Base-by-base conservation (phyloP, 2,329 filamentous ascomycete genomes). In the Trichoderma gracile region DNA sequence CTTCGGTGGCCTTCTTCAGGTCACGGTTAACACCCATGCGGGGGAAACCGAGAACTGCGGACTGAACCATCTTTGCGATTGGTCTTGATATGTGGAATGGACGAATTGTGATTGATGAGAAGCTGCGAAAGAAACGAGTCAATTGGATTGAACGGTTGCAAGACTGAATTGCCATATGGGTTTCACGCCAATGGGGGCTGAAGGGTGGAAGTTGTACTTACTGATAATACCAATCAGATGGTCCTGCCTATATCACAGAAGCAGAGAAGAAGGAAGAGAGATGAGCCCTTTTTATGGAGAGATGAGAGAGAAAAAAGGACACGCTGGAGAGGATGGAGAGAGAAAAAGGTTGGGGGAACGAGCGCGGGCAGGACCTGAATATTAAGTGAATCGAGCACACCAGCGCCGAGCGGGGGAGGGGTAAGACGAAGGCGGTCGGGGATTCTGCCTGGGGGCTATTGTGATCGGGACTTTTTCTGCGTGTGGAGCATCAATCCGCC, bases 1-100 rank as follows among this genome's bases (percentile, higher is more conserved):
- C 92, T 83, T 99, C 95, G 72, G 93, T 99, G 77, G 95, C 95
- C 89, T 99, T 99, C 90, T 99, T 99, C 79, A 99, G 89, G 86
- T 99, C 95, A 89, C 95, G 93, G 83, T 96, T 91, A 76, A 87
- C 91, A 82, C 95, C 95, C 92, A 98, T 97, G 78, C 95, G 94
- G 80, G 95, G 95, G 88, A 99, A 99, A 83, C 95, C 95, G 80
- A 99, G 90, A 80, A 99, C 86, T 73, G 95, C 83, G 71, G 85
- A 87, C 76, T 86, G 82, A 78, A 87, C 85, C 85, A 87, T 87
- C 68, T 78, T 85, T 78, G 69, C 73, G 75, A 75, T 76, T 73
- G 68, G 67, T 70, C 69, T 67, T 30, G 55, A 38, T 2, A 60
- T 46, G 60, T 52, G 50, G 33, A 50, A 54, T 59, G 38, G 57